A percentile compares a stretch with the other conserved stretches of the same genome.
Conservation (phyloP, 2,329 filamentous ascomycete genomes). For the Aspergillus aculeatinus region DNA sequence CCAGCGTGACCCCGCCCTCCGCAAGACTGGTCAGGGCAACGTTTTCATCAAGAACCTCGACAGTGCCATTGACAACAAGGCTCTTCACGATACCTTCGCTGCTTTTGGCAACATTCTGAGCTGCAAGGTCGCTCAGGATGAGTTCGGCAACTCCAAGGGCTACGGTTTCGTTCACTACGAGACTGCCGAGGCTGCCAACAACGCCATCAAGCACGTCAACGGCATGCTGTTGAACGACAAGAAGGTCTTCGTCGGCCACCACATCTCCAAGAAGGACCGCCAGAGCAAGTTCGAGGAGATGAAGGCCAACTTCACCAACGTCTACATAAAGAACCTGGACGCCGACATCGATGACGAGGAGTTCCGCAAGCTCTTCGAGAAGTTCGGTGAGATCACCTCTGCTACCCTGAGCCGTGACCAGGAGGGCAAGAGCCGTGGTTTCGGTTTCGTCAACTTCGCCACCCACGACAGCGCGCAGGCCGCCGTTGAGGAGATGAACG, state of each 20-base stretch:
- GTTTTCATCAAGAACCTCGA: constrained; percentile 99
- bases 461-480: constrained; percentile 82
- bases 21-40: constrained; percentile 98
- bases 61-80: constrained; percentile 99
- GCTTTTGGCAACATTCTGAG: constrained; percentile 98
- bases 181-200: constrained; percentile 93
- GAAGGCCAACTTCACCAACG: constrained; percentile 99
- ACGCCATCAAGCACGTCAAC: constrained; percentile 99
- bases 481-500: constrained; percentile 89
- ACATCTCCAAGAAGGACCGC: constrained; percentile 99
- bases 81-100: constrained; percentile 97
- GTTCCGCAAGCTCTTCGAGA: constrained; percentile 90
- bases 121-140: constrained; percentile 99
- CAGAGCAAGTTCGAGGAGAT: constrained; percentile 99
- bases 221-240: constrained; percentile 99
- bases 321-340: constrained; percentile 98
- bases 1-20: constrained; percentile 96
- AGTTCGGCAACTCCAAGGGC: constrained; percentile 94
- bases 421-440: constrained; percentile 91
- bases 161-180: constrained; percentile 99
- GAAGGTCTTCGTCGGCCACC: constrained; percentile 99
- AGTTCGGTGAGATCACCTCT: constrained; percentile 91
- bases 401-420: constrained; percentile 85
- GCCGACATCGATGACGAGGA: constrained; percentile 84
- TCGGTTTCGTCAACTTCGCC: constrained; percentile 94